Conservation (phyloP, 1,284 basidiomycete genomes). For the Ganoderma meredithae region DNA sequence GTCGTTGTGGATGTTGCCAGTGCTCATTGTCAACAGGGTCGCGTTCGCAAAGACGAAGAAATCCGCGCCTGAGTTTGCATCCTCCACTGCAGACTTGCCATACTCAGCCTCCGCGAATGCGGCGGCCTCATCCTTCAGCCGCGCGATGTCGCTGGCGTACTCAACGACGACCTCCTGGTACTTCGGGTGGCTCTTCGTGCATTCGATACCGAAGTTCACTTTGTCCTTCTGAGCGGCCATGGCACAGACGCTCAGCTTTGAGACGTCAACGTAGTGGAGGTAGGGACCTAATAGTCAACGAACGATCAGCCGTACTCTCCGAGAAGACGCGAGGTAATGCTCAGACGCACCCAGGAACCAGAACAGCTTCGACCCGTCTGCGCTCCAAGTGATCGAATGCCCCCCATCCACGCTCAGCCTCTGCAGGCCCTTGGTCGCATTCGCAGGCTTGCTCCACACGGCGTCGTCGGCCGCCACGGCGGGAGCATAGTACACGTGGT, state of each 20-base stretch:
- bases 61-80: constrained; percentile 45
- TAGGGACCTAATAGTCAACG: constrained; percentile 58
- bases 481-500: constrained; percentile 65
- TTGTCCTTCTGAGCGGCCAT: constrained; percentile 54
- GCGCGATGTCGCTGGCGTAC: constrained; percentile 65
- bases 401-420: constrained; percentile 75
- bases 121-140: constrained; percentile 61
- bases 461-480: constrained; percentile 49
- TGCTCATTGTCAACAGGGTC: constrained; percentile 70
- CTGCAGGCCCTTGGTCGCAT: constrained; percentile 64
- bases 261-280: constrained; percentile 65
- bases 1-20: constrained; percentile 51
- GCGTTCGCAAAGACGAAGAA: constrained; percentile 69
- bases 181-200: constrained; percentile 59
- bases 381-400: constrained; percentile 68
- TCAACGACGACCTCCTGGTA: constrained; percentile 63
- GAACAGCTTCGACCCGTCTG: constrained; percentile 68
- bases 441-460: constrained; percentile 74
- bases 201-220: constrained; percentile 64
- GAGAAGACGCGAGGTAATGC: not conserved
- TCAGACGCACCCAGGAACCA: constrained; percentile 68
- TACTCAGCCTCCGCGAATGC: constrained; percentile 33
- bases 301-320: constrained; percentile 6
- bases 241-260: constrained; percentile 56
- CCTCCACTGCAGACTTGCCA: constrained; percentile 10